Conservation (phyloP, 805 yeast genomes). For the Starmerella bombi region DNA sequence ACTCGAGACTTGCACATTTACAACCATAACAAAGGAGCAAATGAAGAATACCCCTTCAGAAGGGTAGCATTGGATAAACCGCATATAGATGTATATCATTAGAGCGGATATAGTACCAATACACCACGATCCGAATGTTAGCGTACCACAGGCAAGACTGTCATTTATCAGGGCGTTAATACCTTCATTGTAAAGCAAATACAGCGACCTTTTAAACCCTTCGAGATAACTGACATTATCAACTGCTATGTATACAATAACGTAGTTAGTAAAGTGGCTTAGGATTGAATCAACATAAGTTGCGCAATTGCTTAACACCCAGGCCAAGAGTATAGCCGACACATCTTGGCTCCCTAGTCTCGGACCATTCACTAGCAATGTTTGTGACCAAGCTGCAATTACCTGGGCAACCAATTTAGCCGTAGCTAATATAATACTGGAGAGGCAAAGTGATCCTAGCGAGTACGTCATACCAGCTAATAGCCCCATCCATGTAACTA, state of each 20-base stretch:
- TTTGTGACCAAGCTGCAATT: conserved; percentile 14
- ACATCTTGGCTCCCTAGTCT: conserved; percentile 7
- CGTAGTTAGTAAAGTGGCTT: conserved; percentile 78
- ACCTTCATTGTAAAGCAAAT: conserved; percentile 63
- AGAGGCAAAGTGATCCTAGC: conserved; percentile 82
- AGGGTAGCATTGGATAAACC: conserved; percentile 58
- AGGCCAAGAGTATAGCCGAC: conserved; percentile 15
- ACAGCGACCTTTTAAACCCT: conserved; percentile 74
- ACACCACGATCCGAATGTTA: conserved; percentile 62
- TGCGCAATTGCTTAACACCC: conserved; percentile 30
- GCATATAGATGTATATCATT: conserved; percentile 51
- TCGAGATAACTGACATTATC: conserved; percentile 67
- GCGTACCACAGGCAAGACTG: conserved; percentile 63
- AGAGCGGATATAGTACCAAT: conserved; percentile 54
- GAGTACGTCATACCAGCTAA: conserved; percentile 71
- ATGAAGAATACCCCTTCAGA: conserved; percentile 34
- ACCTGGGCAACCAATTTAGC: conserved; percentile 39
- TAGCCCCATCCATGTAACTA: conserved; percentile 27
- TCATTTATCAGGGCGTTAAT: conserved; percentile 76
- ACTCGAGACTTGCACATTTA: conserved; percentile 63
- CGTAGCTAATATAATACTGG: conserved; percentile 58
- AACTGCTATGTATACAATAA: conserved; percentile 73
- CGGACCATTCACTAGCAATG: conserved; percentile 11
- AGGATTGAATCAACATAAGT: conserved; percentile 64
- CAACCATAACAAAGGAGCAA: conserved; percentile 57